Conservation (phyloP, 495 filamentous ascomycete species). For the Xylaria nigripes region DNA sequence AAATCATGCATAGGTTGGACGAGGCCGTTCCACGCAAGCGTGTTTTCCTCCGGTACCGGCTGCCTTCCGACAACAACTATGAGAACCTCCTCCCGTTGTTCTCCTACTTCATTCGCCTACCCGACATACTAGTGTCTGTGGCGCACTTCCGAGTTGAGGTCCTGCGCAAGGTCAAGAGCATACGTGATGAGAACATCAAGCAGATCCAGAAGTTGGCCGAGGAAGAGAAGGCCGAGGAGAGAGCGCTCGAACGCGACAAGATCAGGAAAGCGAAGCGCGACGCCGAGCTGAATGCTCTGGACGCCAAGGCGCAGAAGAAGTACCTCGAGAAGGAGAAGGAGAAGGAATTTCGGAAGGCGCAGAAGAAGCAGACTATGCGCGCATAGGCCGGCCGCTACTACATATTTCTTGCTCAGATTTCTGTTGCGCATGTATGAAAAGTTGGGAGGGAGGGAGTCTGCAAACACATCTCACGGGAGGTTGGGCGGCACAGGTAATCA, state of each 20-base stretch:
- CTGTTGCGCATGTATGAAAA: background rate
- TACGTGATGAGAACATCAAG: conserved; percentile 73
- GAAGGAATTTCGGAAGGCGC: conserved; percentile 63
- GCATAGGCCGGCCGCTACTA: too few species aligned
- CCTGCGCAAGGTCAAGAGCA: conserved; percentile 66
- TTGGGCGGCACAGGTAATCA: background rate
- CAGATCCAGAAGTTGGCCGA: conserved; percentile 75
- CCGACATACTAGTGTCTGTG: conserved; percentile 65
- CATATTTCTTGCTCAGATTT: too few species aligned
- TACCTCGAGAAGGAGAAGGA: conserved; percentile 86
- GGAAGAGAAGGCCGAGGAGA: conserved; percentile 91
- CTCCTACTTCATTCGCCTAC: conserved; percentile 70
- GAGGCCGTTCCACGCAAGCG: conserved; percentile 83
- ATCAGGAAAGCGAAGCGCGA: conserved; percentile 92
- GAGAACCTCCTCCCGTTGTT: conserved; percentile 65
- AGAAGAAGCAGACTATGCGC: conserved; percentile 59
- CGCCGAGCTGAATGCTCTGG: conserved; percentile 67
- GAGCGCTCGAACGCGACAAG: conserved; percentile 67
- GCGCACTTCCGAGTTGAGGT: conserved; percentile 90
- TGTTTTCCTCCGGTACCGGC: conserved; percentile 62
- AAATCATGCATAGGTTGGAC: conserved; percentile 54
- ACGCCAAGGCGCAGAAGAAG: conserved; percentile 90
- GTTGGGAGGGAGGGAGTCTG: background rate
- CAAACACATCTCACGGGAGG: background rate
- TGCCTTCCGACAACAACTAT: conserved; percentile 62